Evolutionary conservation across 768 basidiomycete genomes (phyloP).

Genomic region (Russula sp.): DNA sequence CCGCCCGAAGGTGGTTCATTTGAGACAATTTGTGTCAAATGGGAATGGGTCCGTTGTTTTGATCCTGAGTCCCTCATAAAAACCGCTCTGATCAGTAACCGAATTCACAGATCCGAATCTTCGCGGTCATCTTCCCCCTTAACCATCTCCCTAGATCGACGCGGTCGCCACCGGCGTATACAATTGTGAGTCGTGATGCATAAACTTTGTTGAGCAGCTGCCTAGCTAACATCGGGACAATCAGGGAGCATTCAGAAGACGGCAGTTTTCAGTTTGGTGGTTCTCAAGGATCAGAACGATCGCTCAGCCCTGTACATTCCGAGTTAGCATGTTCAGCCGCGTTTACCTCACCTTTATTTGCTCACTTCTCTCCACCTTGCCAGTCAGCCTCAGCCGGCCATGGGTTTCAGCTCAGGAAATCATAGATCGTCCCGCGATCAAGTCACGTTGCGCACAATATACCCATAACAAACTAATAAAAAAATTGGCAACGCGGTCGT

Average conservation of each 20-base stretch:
- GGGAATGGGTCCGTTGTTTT: constrained; percentile 15
- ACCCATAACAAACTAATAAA: constrained; percentile 6
- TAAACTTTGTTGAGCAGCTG: background rate
- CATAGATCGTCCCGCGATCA: background rate
- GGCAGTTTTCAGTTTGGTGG: constrained; percentile 8
- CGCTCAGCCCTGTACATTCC: constrained; percentile 10
- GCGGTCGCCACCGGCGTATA: constrained; percentile 14
- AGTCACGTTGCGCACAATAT: constrained; percentile 19
- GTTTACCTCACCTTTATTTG: background rate
- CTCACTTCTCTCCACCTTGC: background rate
- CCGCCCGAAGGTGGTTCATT: constrained; percentile 23
- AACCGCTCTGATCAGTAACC: background rate
- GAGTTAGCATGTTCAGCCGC: constrained; percentile 5
- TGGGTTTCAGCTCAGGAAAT: background rate
- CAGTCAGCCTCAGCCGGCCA: background rate
- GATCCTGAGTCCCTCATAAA: background rate
- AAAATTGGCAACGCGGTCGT: background rate
- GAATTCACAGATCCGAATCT: background rate
- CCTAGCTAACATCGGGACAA: background rate
- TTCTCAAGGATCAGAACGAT: constrained; percentile 13
- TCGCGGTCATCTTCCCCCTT: constrained; percentile 16
- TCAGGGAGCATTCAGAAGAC: constrained; percentile 17
- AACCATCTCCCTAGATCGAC: constrained; percentile 20
- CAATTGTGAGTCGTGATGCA: constrained; percentile 5
- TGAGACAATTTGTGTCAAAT: constrained; percentile 16